Evolutionary conservation across 352 stramenopile species (phyloP).

Genomic region (Globisporangium takayamanum): DNA sequence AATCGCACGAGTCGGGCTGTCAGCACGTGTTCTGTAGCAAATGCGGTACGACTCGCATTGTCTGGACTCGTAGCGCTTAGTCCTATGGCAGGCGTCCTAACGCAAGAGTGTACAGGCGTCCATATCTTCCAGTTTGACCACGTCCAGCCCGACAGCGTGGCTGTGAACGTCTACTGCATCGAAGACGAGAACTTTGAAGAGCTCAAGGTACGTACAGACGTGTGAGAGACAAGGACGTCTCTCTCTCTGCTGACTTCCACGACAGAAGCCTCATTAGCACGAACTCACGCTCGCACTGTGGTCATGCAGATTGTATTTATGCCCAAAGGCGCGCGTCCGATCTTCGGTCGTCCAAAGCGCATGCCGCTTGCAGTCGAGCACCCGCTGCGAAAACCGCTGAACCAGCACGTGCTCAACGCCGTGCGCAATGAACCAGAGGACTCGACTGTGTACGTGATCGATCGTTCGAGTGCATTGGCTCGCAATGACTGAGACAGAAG

Average conservation of each 20-base stretch:
- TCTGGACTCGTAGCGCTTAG: constrained; percentile 2
- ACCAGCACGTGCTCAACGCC: constrained; percentile 28
- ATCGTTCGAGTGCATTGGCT: background rate
- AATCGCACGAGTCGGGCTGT: constrained; percentile 54
- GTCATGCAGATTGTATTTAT: constrained; percentile 68
- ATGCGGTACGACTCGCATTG: constrained; percentile 37
- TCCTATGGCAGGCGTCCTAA: background rate
- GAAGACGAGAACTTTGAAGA: constrained; percentile 80
- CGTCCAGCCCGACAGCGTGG: constrained; percentile 55
- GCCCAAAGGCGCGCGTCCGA: constrained; percentile 54
- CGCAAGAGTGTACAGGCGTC: constrained; percentile 29
- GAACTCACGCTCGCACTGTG: background rate
- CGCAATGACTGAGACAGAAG: background rate
- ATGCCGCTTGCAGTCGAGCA: constrained; percentile 34
- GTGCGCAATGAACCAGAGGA: constrained; percentile 43
- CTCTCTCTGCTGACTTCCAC: background rate
- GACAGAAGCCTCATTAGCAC: too few relatives aligned
- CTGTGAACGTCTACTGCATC: constrained; percentile 77
- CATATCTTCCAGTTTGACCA: constrained; percentile 85
- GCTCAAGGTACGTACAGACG: constrained; percentile 42
- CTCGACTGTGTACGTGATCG: constrained; percentile 37
- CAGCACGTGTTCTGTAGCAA: constrained; percentile 79
- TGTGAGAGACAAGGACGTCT: too few relatives aligned
- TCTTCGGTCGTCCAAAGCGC: constrained; percentile 51
- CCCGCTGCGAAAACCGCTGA: constrained; percentile 32